These are phyloP conservation scores for Austroboletus festivus DNA, from an alignment of 768 basidiomycete genomes.

Conservation along the genomic window DNA sequence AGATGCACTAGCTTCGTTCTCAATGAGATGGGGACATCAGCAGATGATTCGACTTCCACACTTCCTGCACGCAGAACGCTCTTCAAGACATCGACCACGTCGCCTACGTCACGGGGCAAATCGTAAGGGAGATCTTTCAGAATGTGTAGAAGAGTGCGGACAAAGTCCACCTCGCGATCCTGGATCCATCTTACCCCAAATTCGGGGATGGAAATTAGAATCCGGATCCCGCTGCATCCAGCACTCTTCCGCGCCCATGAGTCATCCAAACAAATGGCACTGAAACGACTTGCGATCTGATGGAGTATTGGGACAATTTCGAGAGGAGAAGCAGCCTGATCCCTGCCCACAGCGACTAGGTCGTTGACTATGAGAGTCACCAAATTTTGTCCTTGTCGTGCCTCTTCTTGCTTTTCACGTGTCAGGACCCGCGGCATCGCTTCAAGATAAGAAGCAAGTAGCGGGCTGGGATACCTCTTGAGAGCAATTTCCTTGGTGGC, in stretches of 20 bases:
- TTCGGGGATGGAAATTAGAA: constrained; percentile 69
- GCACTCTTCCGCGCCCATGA: constrained; percentile 88
- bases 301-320: constrained; percentile 71
- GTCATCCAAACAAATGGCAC: constrained; percentile 85
- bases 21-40: constrained; percentile 40
- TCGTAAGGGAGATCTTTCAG: constrained; percentile 94
- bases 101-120: constrained; percentile 75
- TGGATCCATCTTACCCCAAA: constrained; percentile 76
- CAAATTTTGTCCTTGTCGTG: constrained; percentile 54
- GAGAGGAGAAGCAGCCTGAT: constrained; percentile 43
- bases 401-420: constrained; percentile 59
- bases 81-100: constrained; percentile 74
- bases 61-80: constrained; percentile 62
- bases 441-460: constrained; percentile 75
- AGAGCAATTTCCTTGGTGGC: constrained; percentile 50
- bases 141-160: constrained; percentile 85
- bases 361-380: constrained; percentile 64
- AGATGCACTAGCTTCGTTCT: constrained; percentile 64
- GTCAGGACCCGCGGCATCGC: constrained; percentile 75
- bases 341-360: constrained; percentile 54
- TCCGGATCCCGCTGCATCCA: constrained; percentile 80
- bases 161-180: constrained; percentile 85
- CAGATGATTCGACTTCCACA: constrained; percentile 43
- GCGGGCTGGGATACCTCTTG: constrained; percentile 52
- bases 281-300: constrained; percentile 80